Percentiles rank a stretch among this genome's conserved stretches.
These are phyloP conservation scores for Globisporangium recalcitrans DNA, from an alignment of 352 stramenopile genomes.

Conservation along the genomic window DNA sequence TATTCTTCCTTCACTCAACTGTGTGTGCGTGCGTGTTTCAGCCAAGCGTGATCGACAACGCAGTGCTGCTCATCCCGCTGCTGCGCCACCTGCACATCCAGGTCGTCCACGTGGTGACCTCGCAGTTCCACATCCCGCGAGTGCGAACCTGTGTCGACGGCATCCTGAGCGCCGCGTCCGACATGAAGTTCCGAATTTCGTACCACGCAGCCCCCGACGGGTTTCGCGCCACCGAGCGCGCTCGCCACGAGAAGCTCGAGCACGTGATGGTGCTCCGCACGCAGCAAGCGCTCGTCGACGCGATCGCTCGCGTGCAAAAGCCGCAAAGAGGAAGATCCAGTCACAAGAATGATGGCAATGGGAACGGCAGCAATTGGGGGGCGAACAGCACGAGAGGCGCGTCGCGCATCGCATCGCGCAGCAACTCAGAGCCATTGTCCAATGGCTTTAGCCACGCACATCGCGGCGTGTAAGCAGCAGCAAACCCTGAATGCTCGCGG, in stretches of 20 bases:
- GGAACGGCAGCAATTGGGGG: neutral
- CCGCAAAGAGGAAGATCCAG: slow-evolving; percentile 1
- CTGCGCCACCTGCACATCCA: slow-evolving; percentile 28
- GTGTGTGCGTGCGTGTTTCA: too few relatives aligned
- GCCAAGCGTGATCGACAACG: slow-evolving; percentile 38
- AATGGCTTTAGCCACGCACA: neutral
- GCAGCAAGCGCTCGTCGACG: slow-evolving; percentile 16
- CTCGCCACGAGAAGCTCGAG: slow-evolving; percentile 9
- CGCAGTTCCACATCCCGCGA: slow-evolving; percentile 28
- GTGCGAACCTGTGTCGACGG: slow-evolving; percentile 27
- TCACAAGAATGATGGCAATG: neutral
- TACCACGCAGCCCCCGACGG: slow-evolving; percentile 30
- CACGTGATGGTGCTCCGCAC: neutral
- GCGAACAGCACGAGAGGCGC: neutral
- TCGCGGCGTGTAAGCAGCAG: neutral
- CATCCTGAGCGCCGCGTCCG: slow-evolving; percentile 18
- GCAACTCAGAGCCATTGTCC: neutral
- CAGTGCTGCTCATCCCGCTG: slow-evolving; percentile 24
- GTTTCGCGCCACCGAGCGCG: slow-evolving; percentile 15
- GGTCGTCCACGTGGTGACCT: slow-evolving; percentile 34
- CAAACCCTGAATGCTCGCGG: neutral
- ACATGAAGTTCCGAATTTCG: slow-evolving; percentile 21
- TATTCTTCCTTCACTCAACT: too few relatives aligned
- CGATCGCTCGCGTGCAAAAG: slow-evolving; percentile 21
- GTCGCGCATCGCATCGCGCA: neutral